Evolutionary conservation across 2,329 filamentous ascomycete genomes (phyloP).

Genomic region (Aspergillus japonicus): DNA sequence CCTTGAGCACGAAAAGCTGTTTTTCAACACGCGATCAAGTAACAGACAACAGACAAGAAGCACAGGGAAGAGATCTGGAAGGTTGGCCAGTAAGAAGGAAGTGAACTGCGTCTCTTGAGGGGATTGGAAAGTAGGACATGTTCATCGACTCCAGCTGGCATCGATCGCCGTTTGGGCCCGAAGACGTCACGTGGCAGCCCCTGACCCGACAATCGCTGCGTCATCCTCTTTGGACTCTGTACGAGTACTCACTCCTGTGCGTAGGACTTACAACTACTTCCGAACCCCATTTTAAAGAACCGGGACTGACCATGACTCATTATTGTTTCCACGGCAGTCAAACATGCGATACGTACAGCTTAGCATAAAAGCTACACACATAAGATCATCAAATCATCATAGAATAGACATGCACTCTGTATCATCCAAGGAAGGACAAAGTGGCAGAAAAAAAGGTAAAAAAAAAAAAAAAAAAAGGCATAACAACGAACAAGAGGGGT

Average conservation of each 20-base stretch:
- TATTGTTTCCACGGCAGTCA: background rate
- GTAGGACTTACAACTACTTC: background rate
- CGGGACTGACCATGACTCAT: no score
- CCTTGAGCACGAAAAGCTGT: slow-evolving; percentile 7
- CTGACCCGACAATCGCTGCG: slow-evolving; percentile 19
- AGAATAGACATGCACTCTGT: slow-evolving; percentile 8
- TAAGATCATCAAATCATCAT: slow-evolving; percentile 25
- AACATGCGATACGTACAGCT: background rate
- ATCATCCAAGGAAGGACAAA: background rate
- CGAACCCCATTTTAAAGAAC: no score
- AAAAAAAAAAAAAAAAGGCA: background rate
- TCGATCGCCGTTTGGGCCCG: slow-evolving; percentile 19
- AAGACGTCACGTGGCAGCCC: slow-evolving; percentile 34
- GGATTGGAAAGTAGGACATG: slow-evolving; percentile 14
- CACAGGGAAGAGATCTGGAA: background rate
- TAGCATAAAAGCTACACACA: slow-evolving; percentile 12
- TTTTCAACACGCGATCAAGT: slow-evolving; percentile 14
- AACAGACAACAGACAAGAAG: slow-evolving; percentile 4
- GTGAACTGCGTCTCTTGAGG: background rate
- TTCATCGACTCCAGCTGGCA: slow-evolving; percentile 26
- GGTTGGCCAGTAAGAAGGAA: slow-evolving; percentile 13
- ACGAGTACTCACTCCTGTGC: no score
- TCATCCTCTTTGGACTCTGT: background rate
- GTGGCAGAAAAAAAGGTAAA: background rate
- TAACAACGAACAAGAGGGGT: slow-evolving; percentile 5